phyloP scores from a whole-genome alignment of 2,329 filamentous ascomycete genomes.

The Aotearoamyces nothofagi region DNA sequence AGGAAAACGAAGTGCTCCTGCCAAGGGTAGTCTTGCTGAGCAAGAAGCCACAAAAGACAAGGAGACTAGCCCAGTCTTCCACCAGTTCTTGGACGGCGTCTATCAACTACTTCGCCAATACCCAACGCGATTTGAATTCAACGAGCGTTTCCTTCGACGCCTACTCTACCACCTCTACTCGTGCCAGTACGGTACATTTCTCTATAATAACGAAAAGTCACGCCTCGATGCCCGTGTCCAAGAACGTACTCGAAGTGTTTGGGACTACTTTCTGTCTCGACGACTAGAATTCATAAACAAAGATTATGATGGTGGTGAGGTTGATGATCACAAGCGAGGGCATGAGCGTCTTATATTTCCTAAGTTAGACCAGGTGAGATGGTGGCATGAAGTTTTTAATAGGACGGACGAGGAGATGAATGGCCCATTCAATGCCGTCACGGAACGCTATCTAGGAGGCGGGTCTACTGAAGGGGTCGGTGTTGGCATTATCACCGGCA shows the following conservation, averaged over 20 bases:
- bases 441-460: conserved; percentile 16
- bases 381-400: conserved; percentile 87
- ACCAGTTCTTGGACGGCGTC: conserved; percentile 90
- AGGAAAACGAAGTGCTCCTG: conserved; percentile 20
- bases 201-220: conserved; percentile 90
- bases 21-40: conserved; percentile 27
- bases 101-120: conserved; percentile 82
- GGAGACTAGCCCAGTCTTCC: conserved; percentile 91
- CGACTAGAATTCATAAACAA: conserved; percentile 70
- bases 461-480: conserved; percentile 4
- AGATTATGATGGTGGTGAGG: conserved; percentile 51
- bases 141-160: conserved; percentile 79
- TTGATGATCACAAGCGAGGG: conserved; percentile 68
- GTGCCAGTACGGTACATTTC: conserved; percentile 91
- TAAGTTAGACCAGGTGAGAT: conserved; percentile 60
- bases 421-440: conserved; percentile 36
- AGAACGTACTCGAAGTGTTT: conserved; percentile 72
- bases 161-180: conserved; percentile 89
- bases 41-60: conserved; percentile 66
- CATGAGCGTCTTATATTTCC: conserved; percentile 78
- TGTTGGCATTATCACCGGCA: conserved; percentile 11
- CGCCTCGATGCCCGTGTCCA: conserved; percentile 53
- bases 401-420: conserved; percentile 92
- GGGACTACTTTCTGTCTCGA: conserved; percentile 85
- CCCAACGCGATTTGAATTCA: conserved; percentile 86